Percentiles rank a stretch among this genome's conserved stretches.
These are phyloP conservation scores for Solanum peruvianum DNA, from an alignment of 257 asterid species.

Conservation along the genomic window DNA sequence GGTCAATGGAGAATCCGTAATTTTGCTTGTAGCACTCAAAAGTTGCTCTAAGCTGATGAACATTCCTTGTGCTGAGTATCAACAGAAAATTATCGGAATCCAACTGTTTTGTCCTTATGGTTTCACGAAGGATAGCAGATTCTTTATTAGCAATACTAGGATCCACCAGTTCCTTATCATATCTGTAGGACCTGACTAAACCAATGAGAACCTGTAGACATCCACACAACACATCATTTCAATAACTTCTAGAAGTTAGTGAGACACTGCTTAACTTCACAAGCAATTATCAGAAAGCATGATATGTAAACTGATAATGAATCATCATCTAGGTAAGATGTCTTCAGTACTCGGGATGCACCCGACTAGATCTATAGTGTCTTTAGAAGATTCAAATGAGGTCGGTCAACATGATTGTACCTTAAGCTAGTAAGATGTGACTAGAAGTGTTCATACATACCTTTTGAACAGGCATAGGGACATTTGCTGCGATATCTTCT, in stretches of 20 bases:
- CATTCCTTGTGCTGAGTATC: conserved; percentile 55
- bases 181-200: conserved; percentile 62
- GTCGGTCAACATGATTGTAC: not conserved
- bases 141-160: conserved; percentile 32
- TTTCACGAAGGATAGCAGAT: conserved; percentile 47
- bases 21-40: conserved; percentile 42
- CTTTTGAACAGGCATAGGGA: conserved; percentile 54
- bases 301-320: not conserved
- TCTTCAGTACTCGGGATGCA: not conserved
- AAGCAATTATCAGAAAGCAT: not conserved
- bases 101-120: conserved; percentile 28
- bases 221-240: not conserved
- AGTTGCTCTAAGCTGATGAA: conserved; percentile 57
- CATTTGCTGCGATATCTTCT: conserved; percentile 53
- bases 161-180: conserved; percentile 52
- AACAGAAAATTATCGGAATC: conserved; percentile 31
- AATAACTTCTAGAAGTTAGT: not conserved
- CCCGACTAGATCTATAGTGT: not conserved
- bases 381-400: not conserved
- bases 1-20: conserved; percentile 47
- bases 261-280: not conserved
- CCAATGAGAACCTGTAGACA: conserved; percentile 47
- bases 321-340: not conserved
- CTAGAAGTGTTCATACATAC: conserved; percentile 9
- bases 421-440: not conserved